phyloP scores from a whole-genome alignment of 345 rosid genomes.

The Lepidium didymum region DNA sequence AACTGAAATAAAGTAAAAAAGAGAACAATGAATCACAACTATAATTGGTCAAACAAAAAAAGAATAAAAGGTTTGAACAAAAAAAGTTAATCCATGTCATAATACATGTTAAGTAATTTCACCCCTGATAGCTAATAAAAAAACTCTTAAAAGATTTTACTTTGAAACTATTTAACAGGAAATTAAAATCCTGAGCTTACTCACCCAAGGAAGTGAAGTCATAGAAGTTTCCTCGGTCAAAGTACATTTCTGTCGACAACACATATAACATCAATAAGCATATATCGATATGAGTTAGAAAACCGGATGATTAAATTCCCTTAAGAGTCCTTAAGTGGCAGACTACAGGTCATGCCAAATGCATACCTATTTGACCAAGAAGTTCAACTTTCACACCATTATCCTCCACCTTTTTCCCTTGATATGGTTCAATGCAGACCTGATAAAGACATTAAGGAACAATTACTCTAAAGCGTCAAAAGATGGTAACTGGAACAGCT shows the following conservation, averaged over 20 bases:
- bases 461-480: neutral
- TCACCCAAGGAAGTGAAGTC: conserved; percentile 96
- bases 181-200: conserved; percentile 20
- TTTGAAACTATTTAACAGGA: neutral
- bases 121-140: neutral
- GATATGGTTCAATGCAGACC: conserved; percentile 83
- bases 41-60: neutral
- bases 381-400: conserved; percentile 94
- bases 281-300: neutral
- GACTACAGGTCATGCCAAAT: neutral
- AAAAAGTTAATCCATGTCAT: neutral
- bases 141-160: neutral
- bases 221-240: conserved; percentile 92
- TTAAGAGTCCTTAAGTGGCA: neutral
- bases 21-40: neutral
- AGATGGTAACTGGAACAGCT: neutral
- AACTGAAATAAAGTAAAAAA: conserved; percentile 41
- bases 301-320: neutral
- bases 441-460: conserved; percentile 17
- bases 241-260: conserved; percentile 72
- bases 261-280: conserved; percentile 12
- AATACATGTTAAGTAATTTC: neutral
- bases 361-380: conserved; percentile 92
- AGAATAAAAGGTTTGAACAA: neutral
- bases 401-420: conserved; percentile 94